Evolutionary conservation across 352 stramenopile species (phyloP), one percentile per base, ranked within the genome.

Genomic region (Phytopythium cucurbitacearum): DNA sequence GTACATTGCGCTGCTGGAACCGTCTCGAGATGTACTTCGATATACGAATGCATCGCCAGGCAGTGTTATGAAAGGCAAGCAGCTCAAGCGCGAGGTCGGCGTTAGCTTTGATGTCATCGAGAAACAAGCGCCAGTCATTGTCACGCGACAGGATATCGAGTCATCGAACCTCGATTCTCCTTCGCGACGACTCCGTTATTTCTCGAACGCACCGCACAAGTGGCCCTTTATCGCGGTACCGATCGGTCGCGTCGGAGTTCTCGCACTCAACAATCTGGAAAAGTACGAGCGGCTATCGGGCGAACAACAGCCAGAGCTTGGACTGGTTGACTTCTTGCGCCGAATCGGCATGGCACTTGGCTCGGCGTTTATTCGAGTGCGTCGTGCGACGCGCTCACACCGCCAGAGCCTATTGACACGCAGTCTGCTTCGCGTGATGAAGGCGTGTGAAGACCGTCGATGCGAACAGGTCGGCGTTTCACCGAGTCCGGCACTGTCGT

Each of bases 201-300:
- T 83, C 41, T 65, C 70, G 4, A 63, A 45, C 21, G 64, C 71
- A 12, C 48, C 37, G 2, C 61, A 59, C 0, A 72, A 75, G 5
- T 88, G 79, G 77, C 83, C 83, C 10, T 87, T 89, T 49, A 70
- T 94, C 32, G 66, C 71, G 6, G 73, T 91, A 0, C 77, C 80
- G 0, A 47, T 94, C 15, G 73, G 67, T 2, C 41, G 35, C 0
- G 9, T 76, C 10, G 83, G 83, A 1, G 55, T 89, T 0, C 51
- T 94, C 3, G 65, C 73, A 5, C 51, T 91, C n/a, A 71, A 91
- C 51, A 82, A 89, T 32, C 62, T 94, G 39, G 60, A 74, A 12
- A 59, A 47, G 1, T 88, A 91, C 40, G 70, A 69, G 33, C 59
- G 60, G 0, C 52, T 81, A 2, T 48, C 73, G 1, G 46, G 56